Evolutionary conservation across 1,139 yeast species (phyloP).

Genomic region (Debaryomyces sp.): DNA sequence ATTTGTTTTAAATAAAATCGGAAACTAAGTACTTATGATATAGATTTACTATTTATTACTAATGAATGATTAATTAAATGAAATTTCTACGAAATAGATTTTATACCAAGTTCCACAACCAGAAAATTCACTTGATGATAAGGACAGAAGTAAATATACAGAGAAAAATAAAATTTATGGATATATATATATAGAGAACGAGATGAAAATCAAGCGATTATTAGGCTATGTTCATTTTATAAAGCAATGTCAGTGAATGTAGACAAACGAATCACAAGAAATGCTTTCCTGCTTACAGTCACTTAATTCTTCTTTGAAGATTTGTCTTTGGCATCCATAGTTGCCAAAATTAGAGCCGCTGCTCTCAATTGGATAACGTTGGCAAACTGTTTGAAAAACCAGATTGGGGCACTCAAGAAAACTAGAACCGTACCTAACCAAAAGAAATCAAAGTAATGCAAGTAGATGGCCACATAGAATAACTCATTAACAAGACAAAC

Average conservation of each 20-base stretch:
- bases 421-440: constrained; percentile 72
- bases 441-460: constrained; percentile 65
- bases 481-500: constrained; percentile 93
- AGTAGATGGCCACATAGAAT: constrained; percentile 87
- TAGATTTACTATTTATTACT: neutral
- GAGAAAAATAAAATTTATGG: neutral
- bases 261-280: neutral
- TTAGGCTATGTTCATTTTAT: neutral
- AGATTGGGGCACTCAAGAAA: constrained; percentile 75
- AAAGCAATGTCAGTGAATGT: neutral
- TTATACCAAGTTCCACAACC: neutral
- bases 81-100: neutral
- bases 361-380: constrained; percentile 85
- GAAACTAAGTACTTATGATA: neutral
- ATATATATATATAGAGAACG: constrained; percentile 1
- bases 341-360: constrained; percentile 84
- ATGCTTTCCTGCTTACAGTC: neutral
- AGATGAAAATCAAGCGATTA: neutral
- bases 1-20: constrained; percentile 11
- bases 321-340: constrained; percentile 70
- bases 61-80: neutral
- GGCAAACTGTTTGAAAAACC: constrained; percentile 89
- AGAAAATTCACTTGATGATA: constrained; percentile 4
- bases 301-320: constrained; percentile 17
- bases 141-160: constrained; percentile 4